These are phyloP conservation scores for Mortierella sp. DNA, from an alignment of 371 early-diverging fungal genomes.

Conservation along the genomic window DNA sequence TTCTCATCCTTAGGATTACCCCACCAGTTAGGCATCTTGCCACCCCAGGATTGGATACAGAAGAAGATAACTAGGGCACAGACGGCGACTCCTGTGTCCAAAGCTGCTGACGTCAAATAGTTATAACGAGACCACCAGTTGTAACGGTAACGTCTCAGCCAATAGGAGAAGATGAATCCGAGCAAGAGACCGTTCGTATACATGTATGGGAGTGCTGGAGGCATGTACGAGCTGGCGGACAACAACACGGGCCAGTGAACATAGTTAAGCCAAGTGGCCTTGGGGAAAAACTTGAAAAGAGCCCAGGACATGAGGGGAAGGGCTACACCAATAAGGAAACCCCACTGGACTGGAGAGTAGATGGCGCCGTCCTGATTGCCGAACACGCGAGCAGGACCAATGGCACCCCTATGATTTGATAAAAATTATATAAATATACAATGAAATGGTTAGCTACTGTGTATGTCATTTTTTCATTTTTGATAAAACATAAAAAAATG, in stretches of 20 bases:
- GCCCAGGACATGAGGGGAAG: conserved; percentile 63
- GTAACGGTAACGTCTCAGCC: conserved; percentile 62
- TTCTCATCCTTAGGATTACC: conserved; percentile 14
- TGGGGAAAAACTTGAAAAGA: conserved; percentile 53
- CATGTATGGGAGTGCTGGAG: conserved; percentile 47
- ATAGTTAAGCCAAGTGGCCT: conserved; percentile 59
- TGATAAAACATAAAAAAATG: too few relatives aligned
- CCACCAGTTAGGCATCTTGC: conserved; percentile 28
- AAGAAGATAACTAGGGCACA: conserved; percentile 63
- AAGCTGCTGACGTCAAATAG: conserved; percentile 79
- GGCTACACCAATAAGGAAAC: conserved; percentile 65
- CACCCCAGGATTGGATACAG: conserved; percentile 41
- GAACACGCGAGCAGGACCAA: conserved; percentile 77
- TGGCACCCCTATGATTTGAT: conserved; percentile 65
- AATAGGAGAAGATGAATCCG: conserved; percentile 74
- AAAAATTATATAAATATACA: too few relatives aligned
- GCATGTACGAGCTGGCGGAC: conserved; percentile 57
- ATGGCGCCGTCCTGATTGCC: conserved; percentile 60
- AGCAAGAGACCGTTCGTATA: conserved; percentile 69
- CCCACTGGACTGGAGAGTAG: conserved; percentile 66
- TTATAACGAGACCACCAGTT: conserved; percentile 79
- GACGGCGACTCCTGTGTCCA: conserved; percentile 74
- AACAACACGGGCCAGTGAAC: conserved; percentile 76
- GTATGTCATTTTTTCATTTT: too few relatives aligned
- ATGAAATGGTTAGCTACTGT: not conserved